Evolutionary conservation across 768 basidiomycete species (phyloP).

Genomic region (Boletus speciosus): DNA sequence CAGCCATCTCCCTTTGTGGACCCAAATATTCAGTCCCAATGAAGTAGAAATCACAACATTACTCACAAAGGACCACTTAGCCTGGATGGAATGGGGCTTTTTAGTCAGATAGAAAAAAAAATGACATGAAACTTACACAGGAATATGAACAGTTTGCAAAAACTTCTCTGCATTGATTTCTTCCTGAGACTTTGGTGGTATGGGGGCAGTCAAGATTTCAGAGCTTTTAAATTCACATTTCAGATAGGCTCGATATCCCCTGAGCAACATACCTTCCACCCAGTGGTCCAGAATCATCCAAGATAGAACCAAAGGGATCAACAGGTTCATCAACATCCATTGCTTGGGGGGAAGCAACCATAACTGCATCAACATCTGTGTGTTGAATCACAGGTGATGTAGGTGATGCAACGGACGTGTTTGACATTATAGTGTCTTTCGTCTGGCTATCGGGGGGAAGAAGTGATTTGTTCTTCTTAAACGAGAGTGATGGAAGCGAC

Average conservation of each 20-base stretch:
- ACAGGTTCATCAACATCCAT: conserved; percentile 19
- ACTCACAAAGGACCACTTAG: conserved; percentile 28
- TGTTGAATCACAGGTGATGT: conserved; percentile 9
- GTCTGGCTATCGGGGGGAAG: conserved; percentile 3
- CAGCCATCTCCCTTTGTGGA: conserved; percentile 16
- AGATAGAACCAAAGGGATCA: conserved; percentile 12
- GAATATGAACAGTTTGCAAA: conserved; percentile 23
- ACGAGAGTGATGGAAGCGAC: conserved; percentile 34
- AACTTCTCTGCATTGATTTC: conserved; percentile 26
- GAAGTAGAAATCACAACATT: not conserved
- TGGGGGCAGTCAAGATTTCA: conserved; percentile 1
- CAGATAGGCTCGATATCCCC: not conserved
- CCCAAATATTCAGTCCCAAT: not conserved
- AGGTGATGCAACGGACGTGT: conserved; percentile 1
- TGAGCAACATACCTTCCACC: conserved; percentile 14
- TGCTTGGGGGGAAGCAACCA: conserved; percentile 16
- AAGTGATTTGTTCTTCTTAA: conserved; percentile 40
- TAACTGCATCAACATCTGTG: not conserved
- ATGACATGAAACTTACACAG: conserved; percentile 18
- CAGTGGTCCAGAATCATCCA: conserved; percentile 5
- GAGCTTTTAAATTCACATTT: not conserved
- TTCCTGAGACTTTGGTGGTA: conserved; percentile 18
- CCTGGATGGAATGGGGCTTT: conserved; percentile 2
- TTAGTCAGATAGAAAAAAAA: not conserved
- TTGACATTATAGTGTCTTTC: conserved; percentile 11